Evolutionary conservation across 352 stramenopile genomes (phyloP), one percentile per base, ranked within the genome.

Genomic region (Globisporangium irregulare): DNA sequence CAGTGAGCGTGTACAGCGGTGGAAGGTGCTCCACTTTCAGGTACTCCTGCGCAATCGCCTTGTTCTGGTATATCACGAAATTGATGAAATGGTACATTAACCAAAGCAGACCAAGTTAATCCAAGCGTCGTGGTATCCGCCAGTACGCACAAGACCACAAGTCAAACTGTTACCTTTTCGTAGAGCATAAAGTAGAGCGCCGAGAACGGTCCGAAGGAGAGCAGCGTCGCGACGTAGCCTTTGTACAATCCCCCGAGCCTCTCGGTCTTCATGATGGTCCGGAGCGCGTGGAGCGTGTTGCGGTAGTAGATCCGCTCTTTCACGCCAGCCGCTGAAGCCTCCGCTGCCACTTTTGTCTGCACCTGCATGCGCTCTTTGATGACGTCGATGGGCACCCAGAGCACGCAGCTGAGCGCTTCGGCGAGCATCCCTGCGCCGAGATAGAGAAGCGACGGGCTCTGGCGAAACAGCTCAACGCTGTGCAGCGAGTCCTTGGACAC

Each of bases 301-400:
- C 87, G 90, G 69, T 99, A 99, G 66, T 97, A 95, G 36, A 86
- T 61, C 56, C 77, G 76, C 29, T 53, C 50, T 1, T 12, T 51
- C 0, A 41, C 24, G 7, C 24, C 9, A 3, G 9, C 15, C 9
- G 38, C 54, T 0, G 65, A 66, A 9, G n/a, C 3, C 43, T 51
- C n/a, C 1, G 34, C 51, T 6, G 55, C 41, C 3, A 66, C 25
- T n/a, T 76, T 67, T 15, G 65, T 67, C 72, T 99, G 96, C 29
- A 99, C 93, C 87, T 99, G 97, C 82, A 99, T 91, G 64, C 97
- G 88, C 78, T 99, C 97, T 73, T 99, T 99, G 38, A 99, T 89
- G 41, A 99, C 97, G 72, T 99, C 97, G 34, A 99, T 97, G n/a
- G 97, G 97, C n/a, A 99, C 97, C 82, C 97, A 99, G 22, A 99